These are phyloP conservation scores for Neurospora tetraspora DNA, from an alignment of 495 filamentous ascomycete genomes.

Conservation along the genomic window DNA sequence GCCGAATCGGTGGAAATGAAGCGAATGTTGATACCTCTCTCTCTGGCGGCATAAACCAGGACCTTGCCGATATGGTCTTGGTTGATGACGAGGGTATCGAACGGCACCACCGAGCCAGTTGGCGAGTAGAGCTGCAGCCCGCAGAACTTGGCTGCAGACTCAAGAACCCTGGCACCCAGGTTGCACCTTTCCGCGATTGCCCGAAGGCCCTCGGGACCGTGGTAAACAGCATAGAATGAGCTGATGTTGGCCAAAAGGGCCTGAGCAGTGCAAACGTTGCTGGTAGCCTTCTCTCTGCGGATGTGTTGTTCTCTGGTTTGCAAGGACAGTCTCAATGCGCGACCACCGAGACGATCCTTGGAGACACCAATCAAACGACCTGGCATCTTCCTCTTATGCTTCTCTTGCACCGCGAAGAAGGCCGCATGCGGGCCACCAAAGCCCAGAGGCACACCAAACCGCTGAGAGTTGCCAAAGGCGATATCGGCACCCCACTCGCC, in stretches of 20 bases:
- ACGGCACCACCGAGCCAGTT: slow-evolving; percentile 48
- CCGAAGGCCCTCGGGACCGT: slow-evolving; percentile 78
- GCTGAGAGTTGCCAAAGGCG: slow-evolving; percentile 91
- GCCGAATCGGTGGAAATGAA: slow-evolving; percentile 14
- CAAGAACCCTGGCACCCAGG: slow-evolving; percentile 58
- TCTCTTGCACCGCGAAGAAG: slow-evolving; percentile 89
- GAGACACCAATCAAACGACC: slow-evolving; percentile 88
- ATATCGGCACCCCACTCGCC: slow-evolving; percentile 97
- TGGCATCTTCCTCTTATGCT: slow-evolving; percentile 93
- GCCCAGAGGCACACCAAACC: slow-evolving; percentile 89
- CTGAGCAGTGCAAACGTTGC: slow-evolving; percentile 97
- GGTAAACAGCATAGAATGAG: slow-evolving; percentile 95
- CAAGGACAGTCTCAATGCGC: slow-evolving; percentile 77
- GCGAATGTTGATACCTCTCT: slow-evolving; percentile 18
- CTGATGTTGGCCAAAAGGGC: slow-evolving; percentile 95
- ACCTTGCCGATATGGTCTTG: slow-evolving; percentile 7
- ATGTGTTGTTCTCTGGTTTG: slow-evolving; percentile 98
- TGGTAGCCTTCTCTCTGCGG: slow-evolving; percentile 93
- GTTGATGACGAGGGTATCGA: slow-evolving; percentile 74
- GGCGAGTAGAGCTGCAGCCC: slow-evolving; percentile 52
- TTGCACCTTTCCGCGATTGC: slow-evolving; percentile 73
- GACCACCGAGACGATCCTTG: slow-evolving; percentile 78
- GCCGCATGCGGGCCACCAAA: slow-evolving; percentile 94
- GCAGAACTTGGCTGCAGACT: slow-evolving; percentile 52
- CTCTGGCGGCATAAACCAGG: slow-evolving; percentile 4